Evolutionary conservation across 2,329 filamentous ascomycete genomes (phyloP).

Genomic region (Celoporthe dispersa): DNA sequence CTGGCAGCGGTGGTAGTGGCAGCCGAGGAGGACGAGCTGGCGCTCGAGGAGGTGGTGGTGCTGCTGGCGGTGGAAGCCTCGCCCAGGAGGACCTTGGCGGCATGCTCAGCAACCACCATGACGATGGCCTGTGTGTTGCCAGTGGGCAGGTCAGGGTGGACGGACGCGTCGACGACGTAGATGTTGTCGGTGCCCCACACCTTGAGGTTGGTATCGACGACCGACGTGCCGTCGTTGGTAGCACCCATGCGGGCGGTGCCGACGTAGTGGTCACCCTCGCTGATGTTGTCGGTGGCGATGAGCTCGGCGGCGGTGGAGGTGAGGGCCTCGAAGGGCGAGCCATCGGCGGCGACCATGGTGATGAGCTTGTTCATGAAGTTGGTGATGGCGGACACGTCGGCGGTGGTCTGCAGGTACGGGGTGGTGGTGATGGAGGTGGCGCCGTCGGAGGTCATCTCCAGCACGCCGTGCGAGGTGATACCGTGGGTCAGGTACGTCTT

Average conservation of each 20-base stretch:
- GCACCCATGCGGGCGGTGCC: conserved; percentile 39
- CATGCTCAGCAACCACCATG: conserved; percentile 45
- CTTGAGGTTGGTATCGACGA: conserved; percentile 43
- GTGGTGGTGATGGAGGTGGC: conserved; percentile 47
- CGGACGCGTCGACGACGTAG: conserved; percentile 65
- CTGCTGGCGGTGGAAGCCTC: conserved; percentile 17
- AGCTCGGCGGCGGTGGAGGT: conserved; percentile 30
- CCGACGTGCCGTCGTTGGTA: conserved; percentile 38
- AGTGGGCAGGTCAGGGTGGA: conserved; percentile 67
- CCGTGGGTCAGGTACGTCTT: conserved; percentile 57
- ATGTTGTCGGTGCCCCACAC: conserved; percentile 66
- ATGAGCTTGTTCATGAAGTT: conserved; percentile 37
- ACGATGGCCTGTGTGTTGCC: conserved; percentile 60
- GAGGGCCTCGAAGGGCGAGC: conserved; percentile 33
- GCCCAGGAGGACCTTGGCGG: conserved; percentile 35
- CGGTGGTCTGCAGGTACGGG: conserved; percentile 42
- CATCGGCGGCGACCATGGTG: conserved; percentile 34
- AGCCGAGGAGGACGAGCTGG: conserved; percentile 8
- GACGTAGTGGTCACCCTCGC: conserved; percentile 38
- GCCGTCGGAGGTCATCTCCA: conserved; percentile 46
- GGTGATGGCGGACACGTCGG: conserved; percentile 37
- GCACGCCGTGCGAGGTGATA: conserved; percentile 50
- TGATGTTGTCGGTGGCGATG: conserved; percentile 28
- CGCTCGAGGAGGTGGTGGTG: conserved; percentile 8
- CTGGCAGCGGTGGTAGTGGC: conserved; percentile 2